phyloP scores from a whole-genome alignment of 495 filamentous ascomycete species.

The Penicillium cosmopolitanum region DNA sequence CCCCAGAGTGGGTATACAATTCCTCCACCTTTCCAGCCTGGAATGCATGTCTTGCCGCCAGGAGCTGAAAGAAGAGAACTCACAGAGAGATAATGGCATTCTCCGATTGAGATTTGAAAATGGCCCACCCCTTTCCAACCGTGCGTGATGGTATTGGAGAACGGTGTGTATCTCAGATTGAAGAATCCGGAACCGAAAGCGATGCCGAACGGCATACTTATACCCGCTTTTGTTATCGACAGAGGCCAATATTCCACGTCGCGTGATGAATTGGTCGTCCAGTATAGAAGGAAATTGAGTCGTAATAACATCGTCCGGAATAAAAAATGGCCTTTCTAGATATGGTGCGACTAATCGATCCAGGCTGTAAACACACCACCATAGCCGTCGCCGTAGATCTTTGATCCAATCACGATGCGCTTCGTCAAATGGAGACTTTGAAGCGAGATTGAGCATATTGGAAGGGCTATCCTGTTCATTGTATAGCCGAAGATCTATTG shows the following conservation, averaged over 20 bases:
- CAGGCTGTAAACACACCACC: slow-evolving; percentile 13
- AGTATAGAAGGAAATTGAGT: background rate
- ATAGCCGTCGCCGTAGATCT: slow-evolving; percentile 7
- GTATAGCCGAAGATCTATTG: slow-evolving; percentile 10
- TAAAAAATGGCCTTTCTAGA: slow-evolving; percentile 5
- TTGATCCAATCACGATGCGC: background rate
- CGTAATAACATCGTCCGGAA: slow-evolving; percentile 7
- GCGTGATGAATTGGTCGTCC: background rate
- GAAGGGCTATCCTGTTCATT: background rate
- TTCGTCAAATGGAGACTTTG: background rate
- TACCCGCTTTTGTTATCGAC: background rate
- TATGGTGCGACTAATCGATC: slow-evolving; percentile 10
- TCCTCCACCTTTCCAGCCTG: background rate
- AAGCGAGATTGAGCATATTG: too few species aligned
- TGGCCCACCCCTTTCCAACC: too few species aligned
- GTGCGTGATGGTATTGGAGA: slow-evolving; percentile 3
- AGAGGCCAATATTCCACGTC: background rate
- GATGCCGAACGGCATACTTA: background rate
- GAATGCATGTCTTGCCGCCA: background rate
- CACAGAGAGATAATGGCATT: background rate
- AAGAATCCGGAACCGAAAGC: background rate
- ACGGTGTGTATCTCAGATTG: slow-evolving; percentile 11
- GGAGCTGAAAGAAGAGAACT: background rate
- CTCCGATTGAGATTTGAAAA: background rate
- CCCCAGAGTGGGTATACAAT: background rate